phyloP scores from a whole-genome alignment of 106 monocot genomes.

The Vanilla planifolia region DNA sequence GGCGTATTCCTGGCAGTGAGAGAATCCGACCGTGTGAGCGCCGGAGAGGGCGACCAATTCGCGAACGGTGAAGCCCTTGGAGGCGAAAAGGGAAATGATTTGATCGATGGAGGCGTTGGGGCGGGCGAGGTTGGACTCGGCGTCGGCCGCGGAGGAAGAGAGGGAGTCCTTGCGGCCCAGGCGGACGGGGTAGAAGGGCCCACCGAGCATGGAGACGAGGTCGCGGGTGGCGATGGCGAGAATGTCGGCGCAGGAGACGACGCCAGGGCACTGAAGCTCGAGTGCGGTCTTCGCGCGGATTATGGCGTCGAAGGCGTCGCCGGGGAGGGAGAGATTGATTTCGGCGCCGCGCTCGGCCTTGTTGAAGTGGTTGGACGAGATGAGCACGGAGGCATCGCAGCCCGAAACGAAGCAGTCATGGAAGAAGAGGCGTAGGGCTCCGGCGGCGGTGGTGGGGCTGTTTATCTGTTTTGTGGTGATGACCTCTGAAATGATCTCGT shows the following conservation, averaged over 20 bases:
- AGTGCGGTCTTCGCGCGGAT: conserved; percentile 58
- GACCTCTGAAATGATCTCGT: conserved; percentile 22
- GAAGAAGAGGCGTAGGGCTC: conserved; percentile 66
- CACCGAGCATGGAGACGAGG: conserved; percentile 61
- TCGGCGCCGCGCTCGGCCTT: conserved; percentile 44
- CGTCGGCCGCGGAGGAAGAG: conserved; percentile 23
- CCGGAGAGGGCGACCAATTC: conserved; percentile 66
- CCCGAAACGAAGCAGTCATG: conserved; percentile 77
- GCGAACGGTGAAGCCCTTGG: conserved; percentile 33
- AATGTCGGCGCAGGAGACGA: conserved; percentile 69
- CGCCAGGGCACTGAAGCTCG: conserved; percentile 54
- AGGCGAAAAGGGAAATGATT: conserved; percentile 29
- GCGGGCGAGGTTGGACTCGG: conserved; percentile 29
- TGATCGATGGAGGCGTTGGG: conserved; percentile 36
- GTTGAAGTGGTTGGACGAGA: conserved; percentile 36
- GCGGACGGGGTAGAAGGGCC: conserved; percentile 45
- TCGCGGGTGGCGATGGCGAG: conserved; percentile 55
- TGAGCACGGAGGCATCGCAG: conserved; percentile 62
- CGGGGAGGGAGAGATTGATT: conserved; percentile 61
- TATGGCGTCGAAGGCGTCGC: conserved; percentile 60
- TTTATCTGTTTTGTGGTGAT: conserved; percentile 34
- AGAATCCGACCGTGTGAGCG: conserved; percentile 81
- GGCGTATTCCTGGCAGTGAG: conserved; percentile 75
- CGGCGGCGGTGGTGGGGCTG: conserved; percentile 46
- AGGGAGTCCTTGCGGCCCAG: conserved; percentile 61